phyloP scores from a whole-genome alignment of 2,329 filamentous ascomycete species.

The Trichoderma koningiopsis region DNA sequence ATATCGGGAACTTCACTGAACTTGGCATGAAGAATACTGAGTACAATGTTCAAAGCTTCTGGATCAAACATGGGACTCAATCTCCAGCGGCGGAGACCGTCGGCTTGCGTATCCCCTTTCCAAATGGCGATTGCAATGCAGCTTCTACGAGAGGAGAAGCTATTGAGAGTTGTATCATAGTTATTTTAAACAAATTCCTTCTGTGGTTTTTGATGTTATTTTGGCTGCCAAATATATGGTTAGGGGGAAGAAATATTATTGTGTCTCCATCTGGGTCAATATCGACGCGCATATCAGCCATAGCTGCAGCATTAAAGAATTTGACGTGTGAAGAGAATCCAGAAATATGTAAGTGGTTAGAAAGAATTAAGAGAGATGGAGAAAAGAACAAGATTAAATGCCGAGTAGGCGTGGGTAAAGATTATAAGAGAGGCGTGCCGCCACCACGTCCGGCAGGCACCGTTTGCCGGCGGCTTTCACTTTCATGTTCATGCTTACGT shows the following conservation, averaged over 20 bases:
- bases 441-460: neutral
- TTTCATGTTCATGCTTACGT: neutral
- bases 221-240: too few species aligned
- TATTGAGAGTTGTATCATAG: conserved; percentile 15
- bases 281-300: neutral
- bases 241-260: neutral
- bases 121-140: too few species aligned
- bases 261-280: conserved; percentile 22
- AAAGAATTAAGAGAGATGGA: neutral
- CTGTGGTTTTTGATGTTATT: neutral
- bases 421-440: neutral
- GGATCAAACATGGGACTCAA: conserved; percentile 29
- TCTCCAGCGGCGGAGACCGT: conserved; percentile 27
- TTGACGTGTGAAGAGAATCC: neutral
- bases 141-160: too few species aligned
- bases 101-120: too few species aligned
- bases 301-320: neutral
- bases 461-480: neutral
- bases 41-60: conserved; percentile 27
- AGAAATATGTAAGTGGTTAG: neutral
- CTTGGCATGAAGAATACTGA: conserved; percentile 30
- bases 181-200: conserved; percentile 6
- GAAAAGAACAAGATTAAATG: neutral
- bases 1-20: conserved; percentile 10
- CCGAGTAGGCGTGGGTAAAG: neutral